Evolutionary conservation across 495 filamentous ascomycete species (phyloP).

Genomic region (Annulohypoxylon maeteangense): DNA sequence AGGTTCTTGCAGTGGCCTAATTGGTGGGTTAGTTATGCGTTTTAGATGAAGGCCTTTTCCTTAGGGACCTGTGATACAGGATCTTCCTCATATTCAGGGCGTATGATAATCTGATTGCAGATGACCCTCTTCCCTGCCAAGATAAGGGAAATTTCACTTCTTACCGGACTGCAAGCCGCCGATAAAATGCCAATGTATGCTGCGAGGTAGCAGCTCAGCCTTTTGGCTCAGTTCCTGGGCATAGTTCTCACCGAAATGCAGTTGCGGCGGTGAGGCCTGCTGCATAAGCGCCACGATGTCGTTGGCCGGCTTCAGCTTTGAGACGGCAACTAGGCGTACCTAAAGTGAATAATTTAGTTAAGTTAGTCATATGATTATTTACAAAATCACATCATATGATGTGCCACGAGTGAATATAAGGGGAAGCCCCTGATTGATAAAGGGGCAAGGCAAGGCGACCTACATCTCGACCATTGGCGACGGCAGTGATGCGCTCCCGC

Average conservation of each 20-base stretch:
- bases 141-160: constrained; percentile 11
- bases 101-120: background rate
- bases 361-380: background rate
- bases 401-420: background rate
- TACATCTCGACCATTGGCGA: constrained; percentile 58
- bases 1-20: constrained; percentile 89
- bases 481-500: constrained; percentile 56
- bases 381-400: background rate
- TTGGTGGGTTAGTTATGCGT: constrained; percentile 19
- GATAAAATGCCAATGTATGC: constrained; percentile 95
- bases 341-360: constrained; percentile 41
- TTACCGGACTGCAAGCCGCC: constrained; percentile 80
- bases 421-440: background rate
- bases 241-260: constrained; percentile 98
- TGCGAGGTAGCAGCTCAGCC: constrained; percentile 76
- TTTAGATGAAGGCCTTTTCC: background rate
- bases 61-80: background rate
- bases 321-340: constrained; percentile 91
- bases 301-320: constrained; percentile 89
- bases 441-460: constrained; percentile 32
- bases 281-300: constrained; percentile 84
- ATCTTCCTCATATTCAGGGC: background rate
- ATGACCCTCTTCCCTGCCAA: background rate
- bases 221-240: constrained; percentile 91
- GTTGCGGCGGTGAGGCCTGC: constrained; percentile 66